A percentile compares a stretch with the other conserved stretches of the same genome.
These are phyloP conservation scores for Raffaelea deltoideospora DNA, from an alignment of 2,329 filamentous ascomycete genomes.

Conservation along the genomic window DNA sequence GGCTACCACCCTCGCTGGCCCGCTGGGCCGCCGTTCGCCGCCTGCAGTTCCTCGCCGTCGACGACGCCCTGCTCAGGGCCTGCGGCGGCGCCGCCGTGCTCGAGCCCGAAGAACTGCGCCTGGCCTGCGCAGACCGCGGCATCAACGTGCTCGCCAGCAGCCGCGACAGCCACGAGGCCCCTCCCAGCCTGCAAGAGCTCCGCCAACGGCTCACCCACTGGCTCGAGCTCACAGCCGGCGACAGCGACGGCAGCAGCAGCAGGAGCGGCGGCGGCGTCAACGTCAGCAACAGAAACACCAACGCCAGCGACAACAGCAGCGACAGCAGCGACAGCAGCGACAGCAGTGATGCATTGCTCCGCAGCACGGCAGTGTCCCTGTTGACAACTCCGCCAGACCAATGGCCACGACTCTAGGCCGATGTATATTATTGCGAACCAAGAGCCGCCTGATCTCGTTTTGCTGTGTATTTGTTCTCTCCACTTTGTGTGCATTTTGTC, in stretches of 20 bases:
- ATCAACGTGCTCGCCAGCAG: conserved; percentile 36
- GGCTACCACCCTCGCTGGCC: conserved; percentile 36
- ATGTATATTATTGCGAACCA: background rate
- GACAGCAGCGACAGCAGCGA: too few species aligned
- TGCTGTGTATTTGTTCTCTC: background rate
- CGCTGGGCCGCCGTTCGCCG: conserved; percentile 33
- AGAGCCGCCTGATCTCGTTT: background rate
- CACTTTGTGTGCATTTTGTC: too few species aligned
- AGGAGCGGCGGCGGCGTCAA: too few species aligned
- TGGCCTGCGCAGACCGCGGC: conserved; percentile 59
- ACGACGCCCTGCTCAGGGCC: conserved; percentile 53
- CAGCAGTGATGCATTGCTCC: background rate
- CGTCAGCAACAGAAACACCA: too few species aligned
- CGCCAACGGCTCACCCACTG: conserved; percentile 28
- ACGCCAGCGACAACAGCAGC: too few species aligned
- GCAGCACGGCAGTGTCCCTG: conserved; percentile 6
- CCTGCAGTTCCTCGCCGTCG: conserved; percentile 49
- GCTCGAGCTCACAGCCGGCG: conserved; percentile 27
- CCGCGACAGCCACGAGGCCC: conserved; percentile 32
- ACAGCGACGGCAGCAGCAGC: too few species aligned
- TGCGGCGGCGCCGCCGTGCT: conserved; percentile 47
- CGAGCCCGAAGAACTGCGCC: conserved; percentile 45
- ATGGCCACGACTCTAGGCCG: conserved; percentile 5
- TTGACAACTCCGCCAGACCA: conserved; percentile 7
- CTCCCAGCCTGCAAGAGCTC: too few species aligned